A percentile compares a stretch with the other conserved stretches of the same genome.
These are phyloP conservation scores for Diaporthe longicolla DNA, from an alignment of 2,329 filamentous ascomycete species.

Conservation along the genomic window DNA sequence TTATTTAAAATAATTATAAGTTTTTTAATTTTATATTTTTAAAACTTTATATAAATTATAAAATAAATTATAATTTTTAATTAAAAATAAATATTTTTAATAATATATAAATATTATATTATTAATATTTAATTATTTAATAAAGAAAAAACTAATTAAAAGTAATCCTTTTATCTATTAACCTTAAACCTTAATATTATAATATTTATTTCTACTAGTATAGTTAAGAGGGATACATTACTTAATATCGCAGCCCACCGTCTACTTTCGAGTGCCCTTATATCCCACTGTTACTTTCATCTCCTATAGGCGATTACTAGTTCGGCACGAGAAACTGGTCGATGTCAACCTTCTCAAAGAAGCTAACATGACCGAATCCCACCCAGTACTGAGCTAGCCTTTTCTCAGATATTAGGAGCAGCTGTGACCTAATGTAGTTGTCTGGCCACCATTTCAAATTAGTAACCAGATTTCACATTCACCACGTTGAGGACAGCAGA, in stretches of 20 bases:
- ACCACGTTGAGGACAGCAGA: constrained; percentile 36
- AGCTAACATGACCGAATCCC: constrained; percentile 71
- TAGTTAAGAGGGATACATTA: not conserved
- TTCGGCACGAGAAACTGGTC: constrained; percentile 58
- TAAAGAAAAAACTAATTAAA: no score
- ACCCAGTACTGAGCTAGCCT: constrained; percentile 88
- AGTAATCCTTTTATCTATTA: no score
- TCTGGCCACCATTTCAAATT: constrained; percentile 62
- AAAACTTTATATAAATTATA: no score
- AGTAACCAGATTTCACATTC: not conserved
- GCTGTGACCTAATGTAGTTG: constrained; percentile 79
- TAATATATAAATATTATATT: no score
- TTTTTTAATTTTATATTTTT: no score
- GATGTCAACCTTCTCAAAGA: constrained; percentile 72
- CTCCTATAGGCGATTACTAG: not conserved
- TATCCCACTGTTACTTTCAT: not conserved
- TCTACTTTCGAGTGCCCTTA: not conserved
- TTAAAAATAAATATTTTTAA: no score
- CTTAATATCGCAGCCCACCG: not conserved
- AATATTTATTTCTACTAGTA: not conserved
- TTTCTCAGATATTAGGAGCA: constrained; percentile 85
- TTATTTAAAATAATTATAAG: no score
- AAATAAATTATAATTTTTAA: no score
- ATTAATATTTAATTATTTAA: no score
- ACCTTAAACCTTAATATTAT: no score